phyloP scores from a whole-genome alignment of 2,329 filamentous ascomycete genomes.

The Cordyceps militaris region DNA sequence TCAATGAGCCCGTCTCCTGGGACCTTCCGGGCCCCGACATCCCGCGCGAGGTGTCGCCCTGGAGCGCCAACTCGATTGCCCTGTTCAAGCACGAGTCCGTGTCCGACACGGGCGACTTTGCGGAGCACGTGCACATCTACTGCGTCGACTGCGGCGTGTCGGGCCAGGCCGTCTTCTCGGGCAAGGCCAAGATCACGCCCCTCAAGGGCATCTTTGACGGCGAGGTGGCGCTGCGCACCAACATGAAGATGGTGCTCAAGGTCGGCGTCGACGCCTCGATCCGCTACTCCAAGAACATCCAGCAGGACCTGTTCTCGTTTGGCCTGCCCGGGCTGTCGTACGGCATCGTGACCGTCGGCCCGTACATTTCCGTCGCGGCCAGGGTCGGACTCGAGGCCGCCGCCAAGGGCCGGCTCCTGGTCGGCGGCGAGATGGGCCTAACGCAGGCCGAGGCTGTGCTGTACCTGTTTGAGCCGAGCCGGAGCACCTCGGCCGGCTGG shows the following conservation, averaged over 20 bases:
- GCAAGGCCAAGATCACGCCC: conserved; percentile 21
- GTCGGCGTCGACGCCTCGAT: conserved; percentile 25
- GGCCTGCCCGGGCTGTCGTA: conserved; percentile 21
- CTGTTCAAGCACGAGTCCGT: conserved; percentile 6
- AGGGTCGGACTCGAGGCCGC: conserved; percentile 19
- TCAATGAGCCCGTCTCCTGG: conserved; percentile 19
- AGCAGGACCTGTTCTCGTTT: conserved; percentile 18
- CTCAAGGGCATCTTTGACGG: conserved; percentile 21
- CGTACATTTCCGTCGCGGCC: conserved; percentile 20
- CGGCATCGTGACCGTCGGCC: conserved; percentile 22
- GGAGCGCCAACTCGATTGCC: conserved; percentile 18
- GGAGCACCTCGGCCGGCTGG: conserved; percentile 19
- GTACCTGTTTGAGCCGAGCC: conserved; percentile 19
- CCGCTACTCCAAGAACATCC: conserved; percentile 17
- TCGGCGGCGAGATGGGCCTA: conserved; percentile 25
- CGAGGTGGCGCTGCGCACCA: conserved; percentile 19
- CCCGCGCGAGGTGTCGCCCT: conserved; percentile 21
- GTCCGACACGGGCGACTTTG: conserved; percentile 10
- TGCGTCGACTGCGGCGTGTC: conserved; percentile 26
- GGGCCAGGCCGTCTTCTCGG: conserved; percentile 21
- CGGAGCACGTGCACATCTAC: conserved; percentile 22
- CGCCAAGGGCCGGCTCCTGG: conserved; percentile 22
- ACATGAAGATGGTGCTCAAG: conserved; percentile 22
- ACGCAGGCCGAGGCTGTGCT: conserved; percentile 19
- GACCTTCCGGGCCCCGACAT: conserved; percentile 12